Conservation (phyloP, 1,139 yeast species). For the Yamadazyma triangularis region DNA sequence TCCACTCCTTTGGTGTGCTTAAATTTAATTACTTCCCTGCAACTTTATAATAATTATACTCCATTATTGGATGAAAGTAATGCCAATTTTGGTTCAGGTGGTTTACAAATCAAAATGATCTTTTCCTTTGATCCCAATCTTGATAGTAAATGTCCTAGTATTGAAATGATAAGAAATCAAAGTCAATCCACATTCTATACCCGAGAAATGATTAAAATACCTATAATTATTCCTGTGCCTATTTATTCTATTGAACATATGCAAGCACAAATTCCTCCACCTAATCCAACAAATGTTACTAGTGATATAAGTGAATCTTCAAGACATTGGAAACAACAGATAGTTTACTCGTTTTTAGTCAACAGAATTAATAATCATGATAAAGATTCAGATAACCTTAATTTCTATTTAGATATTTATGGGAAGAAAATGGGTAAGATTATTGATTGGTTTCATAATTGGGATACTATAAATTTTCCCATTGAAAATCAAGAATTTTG, state of each 20-base stretch:
- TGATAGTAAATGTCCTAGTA: slow-evolving; percentile 38
- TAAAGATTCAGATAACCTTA: slow-evolving; percentile 3
- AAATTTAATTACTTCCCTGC: slow-evolving; percentile 38
- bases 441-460: slow-evolving; percentile 22
- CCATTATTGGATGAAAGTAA: slow-evolving; percentile 15
- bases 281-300: slow-evolving; percentile 15
- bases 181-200: slow-evolving; percentile 6
- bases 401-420: slow-evolving; percentile 23
- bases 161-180: slow-evolving; percentile 28
- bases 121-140: slow-evolving; percentile 57
- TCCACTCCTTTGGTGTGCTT: slow-evolving; percentile 15
- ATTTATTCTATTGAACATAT: slow-evolving; percentile 36
- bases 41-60: slow-evolving; percentile 34
- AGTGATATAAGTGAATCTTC: slow-evolving; percentile 15
- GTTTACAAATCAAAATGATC: slow-evolving; percentile 38
- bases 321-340: slow-evolving; percentile 29
- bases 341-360: slow-evolving; percentile 26
- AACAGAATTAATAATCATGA: slow-evolving; percentile 19
- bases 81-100: too few species aligned
- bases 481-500: slow-evolving; percentile 12
- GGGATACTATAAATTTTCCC: slow-evolving; percentile 16
- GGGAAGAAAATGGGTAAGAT: slow-evolving; percentile 24
- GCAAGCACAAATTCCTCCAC: slow-evolving; percentile 22
- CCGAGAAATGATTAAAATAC: slow-evolving; percentile 17
- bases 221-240: slow-evolving; percentile 37